These are phyloP conservation scores for Glebionis coronaria DNA, from an alignment of 129 eudicot species.

Conservation along the genomic window DNA sequence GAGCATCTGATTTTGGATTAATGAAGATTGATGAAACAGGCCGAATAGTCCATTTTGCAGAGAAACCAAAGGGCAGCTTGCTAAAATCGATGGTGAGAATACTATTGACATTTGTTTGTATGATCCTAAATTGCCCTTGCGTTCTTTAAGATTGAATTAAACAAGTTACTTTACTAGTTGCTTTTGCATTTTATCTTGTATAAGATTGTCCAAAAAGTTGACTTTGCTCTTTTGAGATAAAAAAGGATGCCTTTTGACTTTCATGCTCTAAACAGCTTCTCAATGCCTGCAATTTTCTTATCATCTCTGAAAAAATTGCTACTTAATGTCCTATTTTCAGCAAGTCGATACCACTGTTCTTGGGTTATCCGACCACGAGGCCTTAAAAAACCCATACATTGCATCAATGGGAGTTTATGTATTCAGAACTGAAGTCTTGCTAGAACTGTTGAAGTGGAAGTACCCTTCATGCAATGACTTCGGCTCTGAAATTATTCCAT, in stretches of 20 bases:
- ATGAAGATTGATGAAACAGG: conserved; percentile 76
- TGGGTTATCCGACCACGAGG: conserved; percentile 63
- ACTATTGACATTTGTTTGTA: background rate
- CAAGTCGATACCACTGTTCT: conserved; percentile 84
- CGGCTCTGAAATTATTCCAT: conserved; percentile 90
- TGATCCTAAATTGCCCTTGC: background rate
- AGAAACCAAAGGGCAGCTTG: conserved; percentile 79
- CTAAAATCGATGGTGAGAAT: conserved; percentile 64
- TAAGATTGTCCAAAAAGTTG: background rate
- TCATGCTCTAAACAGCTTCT: background rate
- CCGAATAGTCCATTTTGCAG: conserved; percentile 64
- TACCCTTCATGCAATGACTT: conserved; percentile 83
- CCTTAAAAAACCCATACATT: conserved; percentile 58
- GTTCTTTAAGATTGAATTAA: background rate
- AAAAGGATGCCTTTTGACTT: conserved; percentile 10
- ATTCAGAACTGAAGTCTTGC: conserved; percentile 70
- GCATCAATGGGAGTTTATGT: conserved; percentile 98
- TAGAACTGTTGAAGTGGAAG: conserved; percentile 49
- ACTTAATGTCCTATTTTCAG: conserved; percentile 37
- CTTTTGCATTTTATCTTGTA: background rate
- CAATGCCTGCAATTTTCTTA: conserved; percentile 1
- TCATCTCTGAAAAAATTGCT: background rate
- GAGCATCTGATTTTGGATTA: conserved; percentile 81
- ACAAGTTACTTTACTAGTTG: background rate
- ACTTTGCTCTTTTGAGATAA: background rate